Base-by-base conservation (phyloP, 2,329 filamentous ascomycete genomes). In the Trichoderma gracile region DNA sequence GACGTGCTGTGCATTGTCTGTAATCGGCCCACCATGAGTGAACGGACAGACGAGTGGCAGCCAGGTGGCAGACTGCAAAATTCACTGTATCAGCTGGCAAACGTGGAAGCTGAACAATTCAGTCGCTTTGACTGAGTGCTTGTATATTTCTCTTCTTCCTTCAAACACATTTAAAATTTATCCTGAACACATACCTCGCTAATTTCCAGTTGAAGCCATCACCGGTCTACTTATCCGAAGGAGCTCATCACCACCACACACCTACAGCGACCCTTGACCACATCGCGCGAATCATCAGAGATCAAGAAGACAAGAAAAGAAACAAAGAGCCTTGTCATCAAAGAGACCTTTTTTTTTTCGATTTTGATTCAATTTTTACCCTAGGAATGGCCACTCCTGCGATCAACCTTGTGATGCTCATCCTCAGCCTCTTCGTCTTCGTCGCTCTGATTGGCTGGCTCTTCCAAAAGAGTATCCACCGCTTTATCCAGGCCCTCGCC, bases 391-490 rank as follows among this genome's bases (percentile, higher is more conserved):
- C 70, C 33, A 70, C 59, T 15, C 73, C 76, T 10, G 69, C 74
- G 5, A 52, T 43, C 5, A 65, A 61, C n/a, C 23, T 65, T n/a
- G 64, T 60, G 21, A 30, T 65, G 14, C 57, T 65, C 30, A 57
- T 62, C 49, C 25, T 65, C 42, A 43, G 45, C 23, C 38, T 79
- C 30, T 68, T 76, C 55, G 47, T 68, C 7, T 59, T 77, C 33
- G 64, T 76, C 47, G 71, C 65, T 19, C 27, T 71, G 19, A 33
- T 79, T 30, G 67, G 65, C 52, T 78, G 71, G 69, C 72, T 72
- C 47, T 68, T 72, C 65, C 73, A 73, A 33, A 67, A 63, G 45
- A 65, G 70, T 45, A 66, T 79, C 54, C 67, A 71, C 47, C 65
- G 60, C 25, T 78, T 77, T 65, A 71, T 73, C 27, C 60, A 69